These are phyloP conservation scores for Podospora anserina DNA, from an alignment of 495 filamentous ascomycete species.

Conservation along the genomic window DNA sequence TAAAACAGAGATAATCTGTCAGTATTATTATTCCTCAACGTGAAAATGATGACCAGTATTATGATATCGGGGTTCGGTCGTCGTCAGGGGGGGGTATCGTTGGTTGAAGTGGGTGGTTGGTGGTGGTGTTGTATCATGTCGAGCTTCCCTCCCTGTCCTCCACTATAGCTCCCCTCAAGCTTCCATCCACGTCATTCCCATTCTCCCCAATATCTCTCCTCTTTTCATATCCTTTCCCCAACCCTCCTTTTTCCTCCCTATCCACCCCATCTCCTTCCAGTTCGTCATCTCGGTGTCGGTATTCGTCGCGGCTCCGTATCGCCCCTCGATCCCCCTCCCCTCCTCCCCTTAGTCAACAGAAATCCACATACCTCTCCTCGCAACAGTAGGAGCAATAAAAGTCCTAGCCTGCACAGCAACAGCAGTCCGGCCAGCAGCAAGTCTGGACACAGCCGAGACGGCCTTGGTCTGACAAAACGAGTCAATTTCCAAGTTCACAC, in stretches of 20 bases:
- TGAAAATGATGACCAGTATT: too few species aligned
- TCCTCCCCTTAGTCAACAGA: constrained; percentile 26
- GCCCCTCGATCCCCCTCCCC: not conserved
- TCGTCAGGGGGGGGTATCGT: not conserved
- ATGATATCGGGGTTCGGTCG: too few species aligned
- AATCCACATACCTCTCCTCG: constrained; percentile 63
- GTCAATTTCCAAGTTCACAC: constrained; percentile 14
- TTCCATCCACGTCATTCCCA: not conserved
- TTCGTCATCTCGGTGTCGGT: not conserved
- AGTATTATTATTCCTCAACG: not conserved
- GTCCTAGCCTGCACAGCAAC: constrained; percentile 67
- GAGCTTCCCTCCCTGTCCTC: not conserved
- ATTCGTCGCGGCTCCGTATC: constrained; percentile 17
- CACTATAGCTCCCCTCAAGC: constrained; percentile 6
- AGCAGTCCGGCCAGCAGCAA: constrained; percentile 64
- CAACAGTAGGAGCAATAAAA: constrained; percentile 73
- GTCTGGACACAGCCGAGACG: constrained; percentile 61
- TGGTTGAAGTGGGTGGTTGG: not conserved
- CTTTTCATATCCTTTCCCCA: not conserved
- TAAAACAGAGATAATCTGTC: not conserved
- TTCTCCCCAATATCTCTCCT: not conserved
- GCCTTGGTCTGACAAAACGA: constrained; percentile 53
- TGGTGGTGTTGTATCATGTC: constrained; percentile 18
- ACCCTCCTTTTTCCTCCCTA: not conserved
- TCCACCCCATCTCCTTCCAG: not conserved